Conservation (phyloP, 306 rosid genomes). For the Inga leiocalycina region DNA sequence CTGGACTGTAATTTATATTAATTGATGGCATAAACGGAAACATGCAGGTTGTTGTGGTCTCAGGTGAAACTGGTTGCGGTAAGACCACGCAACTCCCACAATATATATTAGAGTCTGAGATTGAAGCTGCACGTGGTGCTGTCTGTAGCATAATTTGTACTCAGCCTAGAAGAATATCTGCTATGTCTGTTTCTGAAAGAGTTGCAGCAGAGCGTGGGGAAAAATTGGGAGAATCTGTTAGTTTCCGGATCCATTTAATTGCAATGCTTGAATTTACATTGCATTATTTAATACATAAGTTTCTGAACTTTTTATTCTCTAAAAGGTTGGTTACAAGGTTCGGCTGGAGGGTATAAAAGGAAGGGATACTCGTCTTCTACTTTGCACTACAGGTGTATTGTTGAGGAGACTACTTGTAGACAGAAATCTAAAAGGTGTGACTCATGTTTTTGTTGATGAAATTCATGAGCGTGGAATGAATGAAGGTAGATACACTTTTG, state of each 20-base stretch:
- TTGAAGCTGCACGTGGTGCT: constrained; percentile 80
- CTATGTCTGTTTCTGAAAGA: constrained; percentile 98
- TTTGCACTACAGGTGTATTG: constrained; percentile 97
- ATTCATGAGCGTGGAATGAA: constrained; percentile 99
- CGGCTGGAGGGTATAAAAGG: constrained; percentile 95
- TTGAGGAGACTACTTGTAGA: constrained; percentile 91
- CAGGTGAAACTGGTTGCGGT: constrained; percentile 99
- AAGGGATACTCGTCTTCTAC: constrained; percentile 90
- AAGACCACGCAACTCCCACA: constrained; percentile 99
- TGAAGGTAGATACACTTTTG: constrained; percentile 65
- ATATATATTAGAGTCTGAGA: constrained; percentile 88
- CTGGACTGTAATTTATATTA: constrained; percentile 32
- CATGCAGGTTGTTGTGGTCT: constrained; percentile 73
- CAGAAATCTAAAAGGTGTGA: constrained; percentile 79
- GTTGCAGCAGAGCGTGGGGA: constrained; percentile 96
- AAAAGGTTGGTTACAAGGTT: constrained; percentile 94
- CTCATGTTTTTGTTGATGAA: constrained; percentile 95
- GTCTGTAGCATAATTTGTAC: constrained; percentile 86
- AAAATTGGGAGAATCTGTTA: constrained; percentile 93
- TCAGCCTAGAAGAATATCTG: constrained; percentile 98
- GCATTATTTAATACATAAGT: constrained; percentile 9
- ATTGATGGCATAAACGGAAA: constrained; percentile 32
- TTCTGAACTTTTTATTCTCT: constrained; percentile 34
- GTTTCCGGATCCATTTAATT: constrained; percentile 46
- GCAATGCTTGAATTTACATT: constrained; percentile 23